Base-by-base conservation (phyloP, 768 basidiomycete species). In the Calocybe gangraenosa region DNA sequence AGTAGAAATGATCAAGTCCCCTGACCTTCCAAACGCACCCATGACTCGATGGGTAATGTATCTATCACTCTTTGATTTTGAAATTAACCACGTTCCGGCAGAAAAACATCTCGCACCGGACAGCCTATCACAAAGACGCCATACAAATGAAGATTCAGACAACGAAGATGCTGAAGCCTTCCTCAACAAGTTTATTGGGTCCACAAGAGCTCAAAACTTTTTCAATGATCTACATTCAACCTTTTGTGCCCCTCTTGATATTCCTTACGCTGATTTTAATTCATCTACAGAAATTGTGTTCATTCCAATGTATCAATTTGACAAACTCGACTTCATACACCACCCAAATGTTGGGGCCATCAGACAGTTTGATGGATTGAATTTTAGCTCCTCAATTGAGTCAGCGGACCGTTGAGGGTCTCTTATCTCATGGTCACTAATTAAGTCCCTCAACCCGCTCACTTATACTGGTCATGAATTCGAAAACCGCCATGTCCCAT, bases 41-140 rank as follows among this genome's bases (percentile, higher is more conserved):
- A 59, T 71, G 40, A 65, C 67, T 15, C 40, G 63, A n/a, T 73
- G 70, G 71, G 60, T 73, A 1, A 30, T 52, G 4, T 66, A 58
- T 28, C 64, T 71, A 3, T 45, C 55, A 0, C 42, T 68, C 0
- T 73, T 71, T 44, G 50, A 68, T 33, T 72, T 73, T 41, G 51
- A 54, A 15, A 46, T 70, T 2, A 40, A 57, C 2, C 67, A 73
- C 43, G 60, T 72, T 0, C 67, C 66, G 0, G 66, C 61, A 0
- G 48, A 58, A 0, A 42, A 47, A 10, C 62, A 65, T 44, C 33
- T 36, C 21, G 67, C 55, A 1, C 61, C 64, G 2, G 73, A 73
- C 51, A 67, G 56, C 0, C 39, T 74, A 2, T 73, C 71, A 1
- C 1, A 60, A 40, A 3, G 61, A 18, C 37, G 25, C 6, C 11